Percentiles rank a stretch among this genome's conserved stretches.
phyloP scores from a whole-genome alignment of 768 basidiomycete genomes.

The Boletus subcaerulescens region DNA sequence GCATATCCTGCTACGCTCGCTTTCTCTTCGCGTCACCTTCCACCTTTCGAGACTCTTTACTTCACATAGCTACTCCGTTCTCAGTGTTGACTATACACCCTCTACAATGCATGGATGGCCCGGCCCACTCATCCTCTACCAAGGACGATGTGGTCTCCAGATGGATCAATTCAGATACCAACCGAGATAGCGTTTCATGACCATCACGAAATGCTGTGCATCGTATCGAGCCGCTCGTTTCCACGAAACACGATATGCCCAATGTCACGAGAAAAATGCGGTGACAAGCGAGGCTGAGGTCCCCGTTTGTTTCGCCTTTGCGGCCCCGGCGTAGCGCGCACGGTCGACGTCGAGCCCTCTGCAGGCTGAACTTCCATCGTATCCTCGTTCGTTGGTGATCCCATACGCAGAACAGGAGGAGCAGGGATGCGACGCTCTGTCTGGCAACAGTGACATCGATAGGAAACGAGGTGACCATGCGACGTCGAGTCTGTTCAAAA shows the following conservation, averaged over 20 bases:
- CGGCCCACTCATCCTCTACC: not conserved
- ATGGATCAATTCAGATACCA: not conserved
- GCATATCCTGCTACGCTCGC: not conserved
- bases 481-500: conserved; percentile 35
- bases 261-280: conserved; percentile 58
- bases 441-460: conserved; percentile 60
- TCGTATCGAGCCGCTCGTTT: conserved; percentile 41
- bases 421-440: conserved; percentile 64
- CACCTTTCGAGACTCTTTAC: not conserved
- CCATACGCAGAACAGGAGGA: conserved; percentile 40
- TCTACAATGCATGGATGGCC: not conserved
- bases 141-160: not conserved
- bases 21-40: conserved; percentile 2
- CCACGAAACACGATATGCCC: conserved; percentile 72
- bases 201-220: not conserved
- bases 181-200: not conserved
- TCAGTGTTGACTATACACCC: not conserved
- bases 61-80: not conserved
- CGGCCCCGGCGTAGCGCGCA: not conserved
- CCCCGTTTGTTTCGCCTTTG: conserved; percentile 19
- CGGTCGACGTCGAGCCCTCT: not conserved
- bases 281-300: conserved; percentile 42
- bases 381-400: not conserved
- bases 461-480: conserved; percentile 55
- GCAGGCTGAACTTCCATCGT: not conserved